Base-by-base conservation (phyloP, 1,139 yeast species). In the Blastobotrys apis region DNA sequence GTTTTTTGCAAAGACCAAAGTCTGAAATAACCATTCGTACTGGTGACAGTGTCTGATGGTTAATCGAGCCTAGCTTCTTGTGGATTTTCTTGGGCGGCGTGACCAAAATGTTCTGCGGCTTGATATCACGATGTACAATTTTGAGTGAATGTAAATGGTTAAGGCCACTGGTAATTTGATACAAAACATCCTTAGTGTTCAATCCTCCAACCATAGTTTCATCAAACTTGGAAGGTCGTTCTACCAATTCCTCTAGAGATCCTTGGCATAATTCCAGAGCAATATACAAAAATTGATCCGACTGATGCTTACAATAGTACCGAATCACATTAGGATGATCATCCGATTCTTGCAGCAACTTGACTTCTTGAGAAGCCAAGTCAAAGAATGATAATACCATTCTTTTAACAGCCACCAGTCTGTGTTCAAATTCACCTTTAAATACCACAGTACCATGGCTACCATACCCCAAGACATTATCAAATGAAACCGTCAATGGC, bases 371-470 rank as follows among this genome's bases (percentile, higher is more conserved):
- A n/a, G 90, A 83, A 3, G 98, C 98, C 48, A 92, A 80, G 59
- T 92, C 97, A 64, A 84, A 92, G 59, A 90, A 92, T 59, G 90
- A 96, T 33, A 90, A 73, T 39, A 94, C 69, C 95, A 92, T 86
- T 54, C 98, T 69, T 62, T 92, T 94, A 3, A 92, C 94, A 0
- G 98, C 98, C 8, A 94, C 98, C 1, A 94, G 95, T 42, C 98
- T 74, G 55, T 80, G 83, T 57, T 90, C 97, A 66, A 90, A 92
- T 3, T 79, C 75, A 1, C 98, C 98, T 59, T 84, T 79, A 62
- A 80, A 87, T 1, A 92, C 98, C 22, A 90, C 88, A 0, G 98
- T 92, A 25, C 98, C 98, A 58, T 92, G 96, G 1, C 97, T 87
- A 1, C 99, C 99, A 60, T 86, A 87, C 1, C 99, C 98, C 40